phyloP scores from a whole-genome alignment of 2,329 filamentous ascomycete genomes.

The Aspergillus phoenicis region DNA sequence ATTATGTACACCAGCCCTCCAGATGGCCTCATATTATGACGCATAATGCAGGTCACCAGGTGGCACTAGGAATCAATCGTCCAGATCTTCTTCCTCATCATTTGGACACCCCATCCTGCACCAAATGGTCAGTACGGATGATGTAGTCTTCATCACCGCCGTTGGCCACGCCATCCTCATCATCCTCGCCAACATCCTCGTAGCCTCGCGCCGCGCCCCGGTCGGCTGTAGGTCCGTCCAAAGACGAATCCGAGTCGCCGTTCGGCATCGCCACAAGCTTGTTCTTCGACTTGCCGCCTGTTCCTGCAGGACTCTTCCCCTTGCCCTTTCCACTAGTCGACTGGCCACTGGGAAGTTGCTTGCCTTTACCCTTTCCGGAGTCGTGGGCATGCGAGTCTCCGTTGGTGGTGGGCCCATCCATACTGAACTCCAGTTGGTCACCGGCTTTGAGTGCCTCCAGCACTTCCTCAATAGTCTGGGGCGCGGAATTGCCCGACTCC shows the following conservation, averaged over 20 bases:
- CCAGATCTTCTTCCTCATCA: not conserved
- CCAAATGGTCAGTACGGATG: conserved; percentile 42
- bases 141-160: conserved; percentile 44
- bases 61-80: too few species aligned
- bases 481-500: conserved; percentile 26
- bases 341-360: conserved; percentile 35
- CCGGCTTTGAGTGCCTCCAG: conserved; percentile 39
- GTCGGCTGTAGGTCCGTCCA: conserved; percentile 24
- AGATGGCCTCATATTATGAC: not conserved
- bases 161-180: conserved; percentile 27
- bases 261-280: conserved; percentile 38
- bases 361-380: conserved; percentile 37
- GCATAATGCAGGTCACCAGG: not conserved
- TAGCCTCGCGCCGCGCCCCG: conserved; percentile 10
- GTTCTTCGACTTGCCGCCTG: conserved; percentile 41
- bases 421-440: conserved; percentile 19
- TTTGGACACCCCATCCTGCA: conserved; percentile 14
- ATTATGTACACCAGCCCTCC: not conserved
- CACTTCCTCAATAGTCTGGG: conserved; percentile 42
- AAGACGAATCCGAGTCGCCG: conserved; percentile 36
- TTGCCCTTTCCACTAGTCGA: conserved; percentile 35
- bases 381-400: conserved; percentile 26
- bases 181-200: conserved; percentile 29
- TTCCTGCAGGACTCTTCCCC: conserved; percentile 17
- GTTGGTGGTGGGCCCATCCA: conserved; percentile 30